Base-by-base conservation (phyloP, 2,329 filamentous ascomycete species). In the Talaromyces albobiverticillius region DNA sequence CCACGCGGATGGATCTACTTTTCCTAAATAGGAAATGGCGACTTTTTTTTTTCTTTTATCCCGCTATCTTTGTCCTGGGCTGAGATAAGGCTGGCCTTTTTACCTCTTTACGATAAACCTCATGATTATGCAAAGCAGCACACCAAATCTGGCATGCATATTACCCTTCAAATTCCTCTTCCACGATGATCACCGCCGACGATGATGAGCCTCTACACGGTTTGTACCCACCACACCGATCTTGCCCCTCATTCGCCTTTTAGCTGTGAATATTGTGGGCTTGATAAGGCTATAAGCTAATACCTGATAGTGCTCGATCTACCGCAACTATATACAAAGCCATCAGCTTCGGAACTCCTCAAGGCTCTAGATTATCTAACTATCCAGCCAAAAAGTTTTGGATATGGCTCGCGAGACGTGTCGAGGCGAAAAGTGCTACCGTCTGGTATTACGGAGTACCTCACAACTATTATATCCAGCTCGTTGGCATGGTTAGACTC, bases 281-380 rank as follows among this genome's bases (percentile, higher is more conserved):
- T 55, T 23, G 38, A 58, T 55, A 54, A 47, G 45, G 66, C 69
- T 66, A 71, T 68, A 67, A 71, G 63, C 50, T 16, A 36, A n/a
- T 14, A 31, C 16, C 29, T 20, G 29, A 45, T 64, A 86, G 84
- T 85, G 55, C 76, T 87, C 55, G 88, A 93, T 65, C 82, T 96
- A 23, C 90, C 91, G n/a, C 89, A 91, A 65, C 79, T 93, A 58
- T 90, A 91, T 80, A 82, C 87, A 63, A 87, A 83, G 64, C 92
- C 92, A 6, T 77, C 84, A 18, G 85, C 83, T 55, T 73, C 77
- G 29, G 77, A 80, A 4, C 79, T 96, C 43, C 72, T 90, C 47
- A 72, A 78, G 23, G 82, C 83, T 23, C 82, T 96, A n/a, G 73
- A 82, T 31, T 74, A 82, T 25, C 79, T 96, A 32, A 80, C 83